Evolutionary conservation across 1,284 basidiomycete genomes (phyloP), one percentile per base, ranked within the genome.

Genomic region (Meira miltonrushii): DNA sequence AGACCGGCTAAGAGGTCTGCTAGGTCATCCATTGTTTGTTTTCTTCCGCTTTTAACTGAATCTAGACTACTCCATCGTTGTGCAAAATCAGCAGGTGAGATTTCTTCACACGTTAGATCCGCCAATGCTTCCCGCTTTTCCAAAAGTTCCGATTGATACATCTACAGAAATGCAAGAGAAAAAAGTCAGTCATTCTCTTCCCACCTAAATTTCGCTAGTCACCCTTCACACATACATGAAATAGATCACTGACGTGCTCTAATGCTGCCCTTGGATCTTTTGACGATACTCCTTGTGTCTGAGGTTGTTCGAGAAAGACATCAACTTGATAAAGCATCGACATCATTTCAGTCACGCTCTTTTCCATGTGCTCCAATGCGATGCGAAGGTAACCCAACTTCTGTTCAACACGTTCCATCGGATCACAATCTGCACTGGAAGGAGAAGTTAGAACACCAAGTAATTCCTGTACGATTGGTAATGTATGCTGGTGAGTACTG

Each of bases 71-170:
- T 61, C 74, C 74, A 76, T 12, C 52, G 39, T 0, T 39, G 9
- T 9, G 66, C 57, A 48, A 76, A 76, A 7, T 68, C 50, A 1
- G 47, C 2, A 0, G 63, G 52, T 11, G 25, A 9, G 38, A 76
- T 70, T 17, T 76, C 72, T 54, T 73, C 71, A 64, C 72, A 73
- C 5, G 72, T 76, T 25, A 72, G 69, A 55, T 76, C 74, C 13
- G 71, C 63, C 1, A 76, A 59, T 1, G 65, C 50, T 53, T 75
- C 74, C 15, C 74, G 62, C 52, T 73, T 76, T 21, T 62, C 57
- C 7, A 68, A 38, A 1, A 76, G 55, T 8, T 75, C 63, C 1
- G 72, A 62, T 60, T 74, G 72, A 51, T 76, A 76, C 21, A 65
- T 68, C 72, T 75, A 56, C 47, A 25, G 6, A 21, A 21, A n/a